A percentile compares a stretch with the other conserved stretches of the same genome.
These are phyloP conservation scores for Hanseniaspora vineae DNA, from an alignment of 805 yeast genomes.

Conservation along the genomic window DNA sequence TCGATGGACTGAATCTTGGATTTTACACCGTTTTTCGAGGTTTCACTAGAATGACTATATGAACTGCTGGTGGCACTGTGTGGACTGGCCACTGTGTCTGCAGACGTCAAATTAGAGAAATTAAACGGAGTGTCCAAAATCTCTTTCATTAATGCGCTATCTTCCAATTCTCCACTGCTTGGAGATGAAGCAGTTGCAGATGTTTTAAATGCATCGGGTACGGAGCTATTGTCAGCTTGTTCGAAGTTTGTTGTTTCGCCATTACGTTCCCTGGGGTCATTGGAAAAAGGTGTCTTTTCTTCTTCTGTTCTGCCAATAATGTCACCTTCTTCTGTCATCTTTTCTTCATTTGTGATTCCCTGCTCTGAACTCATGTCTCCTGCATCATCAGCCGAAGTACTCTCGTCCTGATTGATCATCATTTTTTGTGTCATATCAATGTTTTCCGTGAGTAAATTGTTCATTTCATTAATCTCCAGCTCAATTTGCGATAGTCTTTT, in stretches of 20 bases:
- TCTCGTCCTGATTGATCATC: conserved; percentile 1
- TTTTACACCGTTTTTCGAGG: background rate
- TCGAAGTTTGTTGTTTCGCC: too few species aligned
- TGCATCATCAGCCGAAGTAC: background rate
- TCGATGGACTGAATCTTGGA: background rate
- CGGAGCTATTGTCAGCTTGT: too few species aligned
- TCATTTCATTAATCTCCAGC: conserved; percentile 23
- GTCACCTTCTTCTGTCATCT: background rate
- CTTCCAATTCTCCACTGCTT: background rate
- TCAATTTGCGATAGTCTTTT: conserved; percentile 24
- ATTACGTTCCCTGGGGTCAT: too few species aligned
- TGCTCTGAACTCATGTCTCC: background rate
- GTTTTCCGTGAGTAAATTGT: conserved; percentile 23
- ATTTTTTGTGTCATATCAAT: conserved; percentile 11
- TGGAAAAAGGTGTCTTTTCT: too few species aligned
- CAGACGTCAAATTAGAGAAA: background rate
- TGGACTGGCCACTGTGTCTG: background rate
- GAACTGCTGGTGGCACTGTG: background rate
- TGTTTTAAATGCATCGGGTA: too few species aligned
- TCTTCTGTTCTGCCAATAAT: too few species aligned
- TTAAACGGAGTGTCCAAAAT: background rate
- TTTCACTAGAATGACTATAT: background rate
- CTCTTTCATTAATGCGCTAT: background rate
- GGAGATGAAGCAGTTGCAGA: too few species aligned
- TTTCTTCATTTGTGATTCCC: background rate